phyloP scores from a whole-genome alignment of 1,284 basidiomycete genomes.

The Naganishia sp. region DNA sequence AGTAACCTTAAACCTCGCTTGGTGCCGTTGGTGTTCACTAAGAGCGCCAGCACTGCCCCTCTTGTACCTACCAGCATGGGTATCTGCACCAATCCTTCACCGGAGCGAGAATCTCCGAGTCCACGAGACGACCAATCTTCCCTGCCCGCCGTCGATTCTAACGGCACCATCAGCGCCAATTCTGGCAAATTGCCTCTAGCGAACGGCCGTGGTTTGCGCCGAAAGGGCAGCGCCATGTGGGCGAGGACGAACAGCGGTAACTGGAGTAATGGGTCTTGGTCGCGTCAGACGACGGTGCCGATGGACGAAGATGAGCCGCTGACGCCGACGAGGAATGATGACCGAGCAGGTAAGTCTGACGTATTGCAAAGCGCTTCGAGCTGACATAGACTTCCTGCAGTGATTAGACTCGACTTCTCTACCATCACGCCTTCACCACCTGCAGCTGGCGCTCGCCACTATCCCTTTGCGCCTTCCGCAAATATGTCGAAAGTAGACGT shows the following conservation, averaged over 20 bases:
- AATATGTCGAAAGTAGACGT: slow-evolving; percentile 9
- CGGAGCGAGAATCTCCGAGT: slow-evolving; percentile 4
- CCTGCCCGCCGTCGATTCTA: slow-evolving; percentile 14
- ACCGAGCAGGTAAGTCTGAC: slow-evolving; percentile 25
- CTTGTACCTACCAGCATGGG: slow-evolving; percentile 36
- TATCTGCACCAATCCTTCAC: slow-evolving; percentile 22
- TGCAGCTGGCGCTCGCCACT: slow-evolving; percentile 20
- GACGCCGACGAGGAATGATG: slow-evolving; percentile 42
- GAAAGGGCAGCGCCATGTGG: slow-evolving; percentile 52
- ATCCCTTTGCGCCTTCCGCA: slow-evolving; percentile 31
- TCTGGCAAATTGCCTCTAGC: slow-evolving; percentile 13
- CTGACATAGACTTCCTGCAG: background rate
- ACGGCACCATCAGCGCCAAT: slow-evolving; percentile 20
- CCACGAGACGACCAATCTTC: slow-evolving; percentile 8
- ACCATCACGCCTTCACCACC: slow-evolving; percentile 31
- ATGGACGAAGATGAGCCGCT: slow-evolving; percentile 31
- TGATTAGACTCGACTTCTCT: slow-evolving; percentile 24
- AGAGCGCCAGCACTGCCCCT: slow-evolving; percentile 36
- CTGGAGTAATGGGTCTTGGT: slow-evolving; percentile 32
- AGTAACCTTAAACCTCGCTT: slow-evolving; percentile 14
- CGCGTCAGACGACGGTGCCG: slow-evolving; percentile 9
- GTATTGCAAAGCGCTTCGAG: background rate
- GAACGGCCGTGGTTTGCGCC: slow-evolving; percentile 42
- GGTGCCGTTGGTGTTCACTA: slow-evolving; percentile 16
- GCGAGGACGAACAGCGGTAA: slow-evolving; percentile 37